Conservation (phyloP, 257 asterid species). For the Anisodus acutangulus region DNA sequence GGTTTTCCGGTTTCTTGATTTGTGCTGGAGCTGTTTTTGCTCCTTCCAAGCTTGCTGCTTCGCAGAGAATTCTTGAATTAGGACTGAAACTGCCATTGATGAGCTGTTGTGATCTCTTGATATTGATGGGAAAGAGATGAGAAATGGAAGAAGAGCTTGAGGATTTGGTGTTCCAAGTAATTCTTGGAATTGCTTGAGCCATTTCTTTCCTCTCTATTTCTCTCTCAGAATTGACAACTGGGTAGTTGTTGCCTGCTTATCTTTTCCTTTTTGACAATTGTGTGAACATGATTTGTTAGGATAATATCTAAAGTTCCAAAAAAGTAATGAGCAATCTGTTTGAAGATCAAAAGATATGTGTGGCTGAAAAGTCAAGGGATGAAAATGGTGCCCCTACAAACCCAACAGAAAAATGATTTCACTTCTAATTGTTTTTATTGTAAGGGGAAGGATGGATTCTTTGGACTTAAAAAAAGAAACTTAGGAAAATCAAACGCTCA, state of each 20-base stretch:
- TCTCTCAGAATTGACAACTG: not conserved
- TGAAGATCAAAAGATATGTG: constrained; percentile 23
- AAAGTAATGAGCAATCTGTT: constrained; percentile 15
- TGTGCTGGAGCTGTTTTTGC: constrained; percentile 32
- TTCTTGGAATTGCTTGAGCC: constrained; percentile 59
- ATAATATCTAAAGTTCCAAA: constrained; percentile 28
- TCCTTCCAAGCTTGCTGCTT: constrained; percentile 54
- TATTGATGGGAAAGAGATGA: constrained; percentile 40
- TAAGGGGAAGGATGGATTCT: not conserved
- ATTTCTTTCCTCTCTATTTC: constrained; percentile 33
- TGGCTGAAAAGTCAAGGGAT: constrained; percentile 23
- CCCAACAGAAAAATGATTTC: not conserved
- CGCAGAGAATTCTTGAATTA: constrained; percentile 40
- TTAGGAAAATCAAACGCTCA: not conserved
- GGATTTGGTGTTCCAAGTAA: constrained; percentile 43
- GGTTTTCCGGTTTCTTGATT: constrained; percentile 42
- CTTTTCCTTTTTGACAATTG: constrained; percentile 51
- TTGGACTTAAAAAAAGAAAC: not conserved
- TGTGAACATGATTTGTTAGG: constrained; percentile 47
- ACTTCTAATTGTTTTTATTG: not conserved
- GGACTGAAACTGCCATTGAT: constrained; percentile 28
- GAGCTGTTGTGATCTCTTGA: constrained; percentile 27
- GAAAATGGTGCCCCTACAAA: constrained; percentile 19
- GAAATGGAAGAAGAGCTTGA: constrained; percentile 47
- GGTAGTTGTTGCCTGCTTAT: constrained; percentile 42